phyloP scores from a whole-genome alignment of 1,284 basidiomycete species.

The Apiotrichum mycotoxinovorans region DNA sequence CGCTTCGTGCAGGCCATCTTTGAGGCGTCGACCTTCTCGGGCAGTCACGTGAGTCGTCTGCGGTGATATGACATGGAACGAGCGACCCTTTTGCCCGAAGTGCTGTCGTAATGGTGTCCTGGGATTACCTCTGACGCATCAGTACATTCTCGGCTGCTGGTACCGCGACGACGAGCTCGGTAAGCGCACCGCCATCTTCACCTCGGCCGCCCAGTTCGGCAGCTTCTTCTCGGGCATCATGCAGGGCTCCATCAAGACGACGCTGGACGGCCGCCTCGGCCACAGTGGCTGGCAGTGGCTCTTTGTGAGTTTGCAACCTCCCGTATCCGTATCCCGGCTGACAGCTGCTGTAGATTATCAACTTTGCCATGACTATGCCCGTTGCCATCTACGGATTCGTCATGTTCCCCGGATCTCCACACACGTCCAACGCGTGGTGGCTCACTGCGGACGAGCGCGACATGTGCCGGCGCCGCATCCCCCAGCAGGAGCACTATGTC shows the following conservation, averaged over 20 bases:
- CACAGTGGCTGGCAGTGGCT: conserved; percentile 39
- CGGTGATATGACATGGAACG: too few relatives aligned
- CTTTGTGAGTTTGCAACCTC: conserved; percentile 12
- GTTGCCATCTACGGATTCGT: conserved; percentile 42
- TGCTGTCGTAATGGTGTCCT: too few relatives aligned
- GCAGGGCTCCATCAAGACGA: conserved; percentile 39
- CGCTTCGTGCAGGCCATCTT: conserved; percentile 37
- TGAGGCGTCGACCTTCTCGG: conserved; percentile 37
- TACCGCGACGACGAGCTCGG: conserved; percentile 44
- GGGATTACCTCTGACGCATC: too few relatives aligned
- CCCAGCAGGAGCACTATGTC: conserved; percentile 23
- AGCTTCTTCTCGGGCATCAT: conserved; percentile 43
- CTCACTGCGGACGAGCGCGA: conserved; percentile 34
- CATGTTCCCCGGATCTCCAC: conserved; percentile 44
- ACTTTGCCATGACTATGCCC: conserved; percentile 37
- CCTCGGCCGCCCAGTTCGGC: conserved; percentile 37
- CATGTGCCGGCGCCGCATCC: conserved; percentile 30
- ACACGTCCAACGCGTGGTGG: conserved; percentile 40
- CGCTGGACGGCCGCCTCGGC: conserved; percentile 31
- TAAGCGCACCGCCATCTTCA: conserved; percentile 41
- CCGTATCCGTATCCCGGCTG: too few relatives aligned
- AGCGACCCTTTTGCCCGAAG: too few relatives aligned
- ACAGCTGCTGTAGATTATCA: too few relatives aligned
- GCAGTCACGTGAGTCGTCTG: conserved; percentile 21
- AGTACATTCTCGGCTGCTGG: conserved; percentile 46